A percentile compares a stretch with the other conserved stretches of the same genome.
These are phyloP conservation scores for Lachancea quebecensis DNA, from an alignment of 805 yeast species.

Conservation along the genomic window DNA sequence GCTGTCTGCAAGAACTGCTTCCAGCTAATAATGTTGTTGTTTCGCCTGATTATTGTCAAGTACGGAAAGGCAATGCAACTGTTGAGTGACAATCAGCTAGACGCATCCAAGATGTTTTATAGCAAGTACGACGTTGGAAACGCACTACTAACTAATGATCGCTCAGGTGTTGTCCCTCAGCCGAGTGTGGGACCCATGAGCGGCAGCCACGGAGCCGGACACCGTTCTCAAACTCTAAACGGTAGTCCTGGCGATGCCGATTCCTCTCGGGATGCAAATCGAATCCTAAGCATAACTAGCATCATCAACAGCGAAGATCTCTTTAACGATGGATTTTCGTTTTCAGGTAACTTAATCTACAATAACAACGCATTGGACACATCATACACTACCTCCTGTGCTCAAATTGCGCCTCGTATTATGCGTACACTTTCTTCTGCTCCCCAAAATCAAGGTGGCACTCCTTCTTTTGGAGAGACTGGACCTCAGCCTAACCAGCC, in stretches of 20 bases:
- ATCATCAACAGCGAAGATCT: conserved; percentile 6
- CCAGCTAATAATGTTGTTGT: conserved; percentile 29
- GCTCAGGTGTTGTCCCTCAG: conserved; percentile 8
- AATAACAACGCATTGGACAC: conserved; percentile 8
- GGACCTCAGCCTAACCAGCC: not conserved
- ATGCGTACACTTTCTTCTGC: conserved; percentile 20
- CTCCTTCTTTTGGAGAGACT: not conserved
- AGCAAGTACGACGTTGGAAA: conserved; percentile 10
- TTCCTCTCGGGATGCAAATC: conserved; percentile 1
- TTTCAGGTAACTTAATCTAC: conserved; percentile 9
- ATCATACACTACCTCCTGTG: conserved; percentile 24
- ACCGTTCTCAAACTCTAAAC: not conserved
- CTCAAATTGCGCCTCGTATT: conserved; percentile 31
- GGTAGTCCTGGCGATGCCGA: conserved; percentile 2
- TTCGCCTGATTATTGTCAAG: conserved; percentile 27
- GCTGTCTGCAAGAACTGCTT: conserved; percentile 31
- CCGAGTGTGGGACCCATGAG: conserved; percentile 6
- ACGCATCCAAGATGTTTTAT: conserved; percentile 3
- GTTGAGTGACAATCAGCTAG: not conserved
- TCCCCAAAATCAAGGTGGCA: conserved; percentile 1
- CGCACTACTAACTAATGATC: conserved; percentile 1
- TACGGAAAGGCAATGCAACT: conserved; percentile 11
- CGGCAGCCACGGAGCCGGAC: not conserved
- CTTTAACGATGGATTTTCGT: conserved; percentile 7
- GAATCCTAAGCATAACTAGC: conserved; percentile 7